Conservation (phyloP, 768 basidiomycete species). For the Boletus speciosus region DNA sequence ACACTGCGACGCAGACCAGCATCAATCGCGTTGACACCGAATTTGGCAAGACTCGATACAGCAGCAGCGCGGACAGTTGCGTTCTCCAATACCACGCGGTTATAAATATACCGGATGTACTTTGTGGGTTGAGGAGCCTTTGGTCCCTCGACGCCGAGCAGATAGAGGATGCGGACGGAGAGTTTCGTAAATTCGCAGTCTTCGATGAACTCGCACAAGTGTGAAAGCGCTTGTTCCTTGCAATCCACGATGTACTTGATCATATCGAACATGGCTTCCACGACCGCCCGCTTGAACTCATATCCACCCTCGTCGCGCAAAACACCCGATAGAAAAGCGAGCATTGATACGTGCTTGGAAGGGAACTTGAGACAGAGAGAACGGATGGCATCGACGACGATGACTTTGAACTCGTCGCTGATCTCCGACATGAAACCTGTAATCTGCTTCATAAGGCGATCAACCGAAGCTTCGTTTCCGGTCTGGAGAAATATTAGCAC, state of each 20-base stretch:
- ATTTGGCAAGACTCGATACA: constrained; percentile 92
- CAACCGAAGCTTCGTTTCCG: constrained; percentile 97
- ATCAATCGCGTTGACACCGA: constrained; percentile 88
- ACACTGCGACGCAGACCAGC: constrained; percentile 78
- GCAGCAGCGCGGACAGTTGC: constrained; percentile 97
- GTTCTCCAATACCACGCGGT: constrained; percentile 97
- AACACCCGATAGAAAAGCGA: constrained; percentile 93
- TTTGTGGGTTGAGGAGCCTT: constrained; percentile 95
- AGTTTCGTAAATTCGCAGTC: constrained; percentile 99
- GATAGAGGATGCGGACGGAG: constrained; percentile 92
- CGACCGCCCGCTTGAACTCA: constrained; percentile 98
- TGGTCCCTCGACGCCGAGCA: constrained; percentile 94
- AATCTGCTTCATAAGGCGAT: constrained; percentile 98
- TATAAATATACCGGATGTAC: constrained; percentile 99
- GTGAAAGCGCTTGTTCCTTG: constrained; percentile 96
- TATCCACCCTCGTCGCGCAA: constrained; percentile 98
- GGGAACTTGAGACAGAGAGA: constrained; percentile 99
- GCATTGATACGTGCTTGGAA: constrained; percentile 93
- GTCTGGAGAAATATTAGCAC: constrained; percentile 54
- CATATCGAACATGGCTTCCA: constrained; percentile 99
- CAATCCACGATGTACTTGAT: constrained; percentile 95
- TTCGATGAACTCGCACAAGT: constrained; percentile 99
- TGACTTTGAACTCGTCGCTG: constrained; percentile 99
- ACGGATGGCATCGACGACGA: constrained; percentile 98
- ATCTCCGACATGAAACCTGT: constrained; percentile 99